A percentile compares a stretch with the other conserved stretches of the same genome.
These are phyloP conservation scores for Knoxdaviesia capensis DNA, from an alignment of 2,329 filamentous ascomycete species.

Conservation along the genomic window DNA sequence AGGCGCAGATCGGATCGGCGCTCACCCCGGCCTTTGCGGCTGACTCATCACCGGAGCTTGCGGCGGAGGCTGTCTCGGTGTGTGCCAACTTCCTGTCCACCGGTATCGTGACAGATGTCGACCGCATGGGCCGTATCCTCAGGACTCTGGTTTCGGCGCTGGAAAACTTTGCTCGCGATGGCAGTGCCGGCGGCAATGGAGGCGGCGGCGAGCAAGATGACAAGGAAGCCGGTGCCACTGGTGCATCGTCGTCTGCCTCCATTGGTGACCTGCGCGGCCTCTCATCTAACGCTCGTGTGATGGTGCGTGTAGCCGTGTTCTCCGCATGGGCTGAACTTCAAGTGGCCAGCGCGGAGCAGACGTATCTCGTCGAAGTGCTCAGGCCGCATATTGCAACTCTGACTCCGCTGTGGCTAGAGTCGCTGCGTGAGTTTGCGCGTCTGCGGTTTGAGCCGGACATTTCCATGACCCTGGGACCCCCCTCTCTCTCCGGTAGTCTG, in stretches of 20 bases:
- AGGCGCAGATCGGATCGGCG: conserved; percentile 93
- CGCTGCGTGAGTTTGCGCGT: conserved; percentile 79
- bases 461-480: conserved; percentile 69
- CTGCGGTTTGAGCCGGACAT: conserved; percentile 94
- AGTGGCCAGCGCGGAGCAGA: conserved; percentile 81
- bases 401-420: conserved; percentile 86
- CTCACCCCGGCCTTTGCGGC: conserved; percentile 89
- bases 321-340: conserved; percentile 95
- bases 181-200: conserved; percentile 21
- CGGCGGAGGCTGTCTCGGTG: conserved; percentile 88
- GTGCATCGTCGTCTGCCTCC: conserved; percentile 25
- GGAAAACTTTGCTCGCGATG: conserved; percentile 74
- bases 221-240: conserved; percentile 15
- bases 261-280: conserved; percentile 88
- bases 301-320: conserved; percentile 96
- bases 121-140: conserved; percentile 95
- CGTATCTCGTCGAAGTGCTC: conserved; percentile 72
- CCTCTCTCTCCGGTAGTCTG: conserved; percentile 63
- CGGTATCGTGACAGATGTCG: conserved; percentile 90
- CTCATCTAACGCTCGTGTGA: conserved; percentile 89
- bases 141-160: conserved; percentile 81
- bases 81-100: conserved; percentile 97
- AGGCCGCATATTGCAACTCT: conserved; percentile 77
- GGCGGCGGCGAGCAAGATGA: background rate
- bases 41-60: conserved; percentile 88